Evolutionary conservation across 371 early-diverging fungal genomes (phyloP).

Genomic region (Saksenaea vasiformis): DNA sequence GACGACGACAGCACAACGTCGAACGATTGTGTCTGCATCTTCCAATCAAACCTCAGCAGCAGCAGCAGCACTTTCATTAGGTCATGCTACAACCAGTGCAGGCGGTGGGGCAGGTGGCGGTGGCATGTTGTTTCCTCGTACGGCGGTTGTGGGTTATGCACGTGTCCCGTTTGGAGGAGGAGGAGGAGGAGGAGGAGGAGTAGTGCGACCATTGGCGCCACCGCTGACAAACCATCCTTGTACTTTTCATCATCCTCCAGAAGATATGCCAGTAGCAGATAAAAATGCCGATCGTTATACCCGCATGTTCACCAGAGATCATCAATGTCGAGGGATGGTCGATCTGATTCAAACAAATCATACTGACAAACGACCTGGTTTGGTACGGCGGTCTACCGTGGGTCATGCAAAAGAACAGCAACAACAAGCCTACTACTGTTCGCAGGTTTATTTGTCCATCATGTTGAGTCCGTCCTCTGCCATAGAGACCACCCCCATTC

Average conservation of each 20-base stretch:
- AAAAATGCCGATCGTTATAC: background rate
- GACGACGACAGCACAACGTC: conserved; percentile 2
- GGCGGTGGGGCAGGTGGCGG: conserved; percentile 2
- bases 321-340: background rate
- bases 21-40: background rate
- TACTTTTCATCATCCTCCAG: background rate
- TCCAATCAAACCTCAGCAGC: background rate
- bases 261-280: background rate
- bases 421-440: background rate
- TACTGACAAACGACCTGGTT: background rate
- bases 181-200: no score
- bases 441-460: background rate
- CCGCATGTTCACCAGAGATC: background rate
- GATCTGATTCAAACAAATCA: background rate
- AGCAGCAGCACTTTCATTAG: background rate
- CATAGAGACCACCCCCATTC: no score
- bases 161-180: conserved; percentile 15
- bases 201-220: background rate
- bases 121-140: conserved; percentile 13
- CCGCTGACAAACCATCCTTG: background rate
- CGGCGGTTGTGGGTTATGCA: conserved; percentile 18
- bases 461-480: background rate
- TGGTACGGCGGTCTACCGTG: background rate
- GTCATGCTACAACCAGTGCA: background rate
- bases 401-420: background rate